Evolutionary conservation across 2,329 filamentous ascomycete genomes (phyloP), one percentile per base, ranked within the genome.

Genomic region (Venturia asperata): DNA sequence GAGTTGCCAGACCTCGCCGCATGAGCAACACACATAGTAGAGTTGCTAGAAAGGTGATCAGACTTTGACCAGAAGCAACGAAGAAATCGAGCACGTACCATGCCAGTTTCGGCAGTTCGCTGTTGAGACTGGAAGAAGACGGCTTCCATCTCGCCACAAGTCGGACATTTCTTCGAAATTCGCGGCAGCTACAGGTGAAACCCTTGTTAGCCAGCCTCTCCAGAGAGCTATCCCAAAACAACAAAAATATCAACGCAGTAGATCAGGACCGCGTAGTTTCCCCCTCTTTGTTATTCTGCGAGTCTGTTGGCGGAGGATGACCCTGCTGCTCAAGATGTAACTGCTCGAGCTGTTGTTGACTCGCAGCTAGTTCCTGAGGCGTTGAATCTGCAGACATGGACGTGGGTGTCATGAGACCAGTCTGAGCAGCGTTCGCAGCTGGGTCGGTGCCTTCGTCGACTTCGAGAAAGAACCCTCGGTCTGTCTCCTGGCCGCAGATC

Each of bases 71-170:
- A 21, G n/a, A 65, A 66, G n/a, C 60, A 17, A 24, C 58, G 64
- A 72, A 52, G 42, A 10, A 49, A 45, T 52, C 47, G 55, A 52
- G 47, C 41, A 70, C 89, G 82, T 78, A 97, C 94, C 94, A 99
- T 99, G 80, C 94, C 94, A 56, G 94, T 99, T 77, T 97, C 92
- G 61, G 91, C 91, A 70, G 89, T 96, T 78, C 94, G 89, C 81
- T 97, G 92, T 76, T 99, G 94, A 68, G 92, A 97, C 80, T 99
- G 94, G 82, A 99, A 99, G 80, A 96, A 99, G 67, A 99, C 95
- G 58, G 92, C 92, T 79, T 97, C 92, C 71, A 87, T 86, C 76
- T 94, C 89, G 70, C 85, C 83, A 82, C 95, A 99, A 70, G 82
- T 84, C 63, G 92, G 91, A 79, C 94, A 99, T 67, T 84, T 83